Evolutionary conservation across 176 grass and related monocot genomes (phyloP).

Genomic region (Puya raimondii): DNA sequence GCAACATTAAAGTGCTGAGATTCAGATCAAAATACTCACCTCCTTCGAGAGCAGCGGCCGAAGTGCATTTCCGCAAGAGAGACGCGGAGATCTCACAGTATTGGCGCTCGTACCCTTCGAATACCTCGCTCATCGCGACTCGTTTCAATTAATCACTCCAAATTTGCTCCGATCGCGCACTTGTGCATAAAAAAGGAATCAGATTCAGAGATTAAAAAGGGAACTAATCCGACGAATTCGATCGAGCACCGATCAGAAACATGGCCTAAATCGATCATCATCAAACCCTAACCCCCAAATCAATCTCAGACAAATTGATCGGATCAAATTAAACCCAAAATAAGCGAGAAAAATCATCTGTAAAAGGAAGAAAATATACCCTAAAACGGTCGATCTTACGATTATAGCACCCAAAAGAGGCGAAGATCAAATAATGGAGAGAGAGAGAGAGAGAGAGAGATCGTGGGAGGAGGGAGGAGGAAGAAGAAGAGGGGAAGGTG

Average conservation of each 20-base stretch:
- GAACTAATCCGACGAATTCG: not conserved
- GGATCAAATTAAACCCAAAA: too few species aligned
- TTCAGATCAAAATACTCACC: constrained; percentile 24
- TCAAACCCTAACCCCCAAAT: not conserved
- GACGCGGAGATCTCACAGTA: constrained; percentile 85
- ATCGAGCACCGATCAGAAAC: not conserved
- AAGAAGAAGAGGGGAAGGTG: too few species aligned
- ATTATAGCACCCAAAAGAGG: too few species aligned
- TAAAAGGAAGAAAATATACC: too few species aligned
- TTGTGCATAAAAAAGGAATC: not conserved
- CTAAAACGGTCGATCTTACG: too few species aligned
- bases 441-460: too few species aligned
- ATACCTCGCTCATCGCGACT: constrained; percentile 60
- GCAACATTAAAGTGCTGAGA: not conserved
- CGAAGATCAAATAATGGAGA: too few species aligned
- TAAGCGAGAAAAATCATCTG: too few species aligned
- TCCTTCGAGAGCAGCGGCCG: constrained; percentile 47
- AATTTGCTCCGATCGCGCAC: not conserved
- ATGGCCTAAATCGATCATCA: not conserved
- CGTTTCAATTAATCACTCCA: constrained; percentile 2
- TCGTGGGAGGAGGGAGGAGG: too few species aligned
- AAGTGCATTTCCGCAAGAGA: constrained; percentile 61
- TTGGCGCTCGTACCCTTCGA: constrained; percentile 74
- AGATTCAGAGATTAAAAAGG: not conserved
- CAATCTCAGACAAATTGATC: too few species aligned